These are phyloP conservation scores for Arthrobotrys iridis DNA, from an alignment of 2,329 filamentous ascomycete genomes.

Conservation along the genomic window DNA sequence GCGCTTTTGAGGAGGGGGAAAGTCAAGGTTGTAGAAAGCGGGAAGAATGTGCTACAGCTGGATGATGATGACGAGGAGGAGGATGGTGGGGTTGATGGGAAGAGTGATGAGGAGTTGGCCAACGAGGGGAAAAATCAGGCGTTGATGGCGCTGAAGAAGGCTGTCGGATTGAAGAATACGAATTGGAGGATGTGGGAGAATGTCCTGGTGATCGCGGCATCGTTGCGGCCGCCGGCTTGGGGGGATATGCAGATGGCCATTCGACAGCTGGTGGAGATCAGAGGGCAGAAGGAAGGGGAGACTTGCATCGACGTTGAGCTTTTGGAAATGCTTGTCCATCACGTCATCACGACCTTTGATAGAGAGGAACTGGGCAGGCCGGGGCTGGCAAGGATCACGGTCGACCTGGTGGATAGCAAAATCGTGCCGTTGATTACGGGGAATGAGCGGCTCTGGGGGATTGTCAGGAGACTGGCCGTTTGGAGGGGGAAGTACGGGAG, in stretches of 20 bases:
- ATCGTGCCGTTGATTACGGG: constrained; percentile 85
- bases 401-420: constrained; percentile 76
- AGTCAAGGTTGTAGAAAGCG: constrained; percentile 59
- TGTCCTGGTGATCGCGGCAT: constrained; percentile 84
- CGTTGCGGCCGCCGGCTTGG: constrained; percentile 78
- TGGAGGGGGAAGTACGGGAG: constrained; percentile 77
- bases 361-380: constrained; percentile 59
- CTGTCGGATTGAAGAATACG: constrained; percentile 81
- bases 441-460: constrained; percentile 78
- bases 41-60: constrained; percentile 44
- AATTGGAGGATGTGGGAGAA: constrained; percentile 98
- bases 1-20: constrained; percentile 73
- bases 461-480: constrained; percentile 75
- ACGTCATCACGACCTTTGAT: constrained; percentile 69
- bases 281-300: constrained; percentile 74
- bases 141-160: constrained; percentile 84
- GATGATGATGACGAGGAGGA: constrained; percentile 59
- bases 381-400: constrained; percentile 70
- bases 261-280: constrained; percentile 78
- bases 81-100: constrained; percentile 57
- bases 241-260: constrained; percentile 79
- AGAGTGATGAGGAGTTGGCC: constrained; percentile 60
- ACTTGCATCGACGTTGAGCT: constrained; percentile 79
- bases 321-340: constrained; percentile 75
- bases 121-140: constrained; percentile 61